Evolutionary conservation across 108 stramenopile genomes (phyloP), one percentile per base, ranked within the genome.

Genomic region (Chaetoceros muelleri): DNA sequence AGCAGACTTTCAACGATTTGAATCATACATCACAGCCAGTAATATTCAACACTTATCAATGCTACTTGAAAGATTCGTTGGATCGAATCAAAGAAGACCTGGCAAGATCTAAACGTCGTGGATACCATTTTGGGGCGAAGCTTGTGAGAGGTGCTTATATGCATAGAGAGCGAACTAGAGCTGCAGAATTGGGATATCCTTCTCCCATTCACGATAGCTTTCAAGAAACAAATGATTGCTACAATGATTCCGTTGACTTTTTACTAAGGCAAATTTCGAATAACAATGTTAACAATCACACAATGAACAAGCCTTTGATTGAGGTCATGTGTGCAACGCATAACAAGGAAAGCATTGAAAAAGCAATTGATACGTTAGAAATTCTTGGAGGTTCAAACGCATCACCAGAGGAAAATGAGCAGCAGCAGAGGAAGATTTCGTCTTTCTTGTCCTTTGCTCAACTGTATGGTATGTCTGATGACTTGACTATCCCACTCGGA

Each of bases 91-190:
- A 44, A 3, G 60, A 46, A 13, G 96, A 98, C 69, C 60, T 98
- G 30, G 81, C 90, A 44, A 65, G 96, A 23, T 80, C 97, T 24
- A 61, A 89, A 25, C 71, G 92, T 20, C 69, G 66, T 48, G 58
- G 52, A 2, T 95, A 76, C 58, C 73, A 77, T 24, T 93, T 95
- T 64, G 95, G 84, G 27, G 95, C 91, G 27, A 99, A 98, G 68
- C 77, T 97, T 2, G 98, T 99, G 26, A 85, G 98, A 3, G 98
- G 96, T 27, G 98, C 98, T 1, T 99, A 99, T 83, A 95, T 98
- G 94, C 78, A 84, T 8, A 73, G 78, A 28, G 98, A 98, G 69
- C 72, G 91, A 5, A 70, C 69, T 51, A 64, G 87, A 30, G 95
- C 98, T 1, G 52, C 52, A 57, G 55, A 70, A 26, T 40, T 65